These are phyloP conservation scores for Venturia effusa DNA, from an alignment of 2,329 filamentous ascomycete species.

Conservation along the genomic window DNA sequence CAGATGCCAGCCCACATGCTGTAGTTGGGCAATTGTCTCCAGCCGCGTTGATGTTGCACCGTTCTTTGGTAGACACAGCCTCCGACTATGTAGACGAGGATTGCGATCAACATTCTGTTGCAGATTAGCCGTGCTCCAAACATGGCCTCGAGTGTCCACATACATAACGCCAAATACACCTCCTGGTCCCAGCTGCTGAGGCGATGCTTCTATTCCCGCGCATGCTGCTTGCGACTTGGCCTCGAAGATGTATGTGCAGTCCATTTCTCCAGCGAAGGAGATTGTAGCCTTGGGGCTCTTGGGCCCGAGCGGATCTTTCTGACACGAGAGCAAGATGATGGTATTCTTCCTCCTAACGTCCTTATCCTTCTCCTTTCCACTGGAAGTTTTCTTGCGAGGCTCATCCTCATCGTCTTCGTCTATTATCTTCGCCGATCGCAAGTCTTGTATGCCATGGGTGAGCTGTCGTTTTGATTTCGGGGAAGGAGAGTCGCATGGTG, in stretches of 20 bases:
- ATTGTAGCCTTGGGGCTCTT: conserved; percentile 55
- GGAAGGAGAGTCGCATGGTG: conserved; percentile 30
- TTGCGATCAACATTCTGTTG: conserved; percentile 48
- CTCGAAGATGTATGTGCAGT: conserved; percentile 95
- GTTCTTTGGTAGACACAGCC: conserved; percentile 94
- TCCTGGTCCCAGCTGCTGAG: conserved; percentile 52
- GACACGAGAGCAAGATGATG: conserved; percentile 87
- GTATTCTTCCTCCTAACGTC: conserved; percentile 54
- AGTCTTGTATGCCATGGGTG: conserved; percentile 24
- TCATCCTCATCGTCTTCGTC: conserved; percentile 21
- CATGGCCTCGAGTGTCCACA: conserved; percentile 29
- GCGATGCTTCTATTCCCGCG: conserved; percentile 51
- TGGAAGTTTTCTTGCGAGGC: conserved; percentile 20
- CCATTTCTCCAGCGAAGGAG: conserved; percentile 72
- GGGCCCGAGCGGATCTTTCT: conserved; percentile 61
- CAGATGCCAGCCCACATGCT: conserved; percentile 82
- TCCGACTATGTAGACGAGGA: conserved; percentile 81
- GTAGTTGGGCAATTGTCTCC: conserved; percentile 93
- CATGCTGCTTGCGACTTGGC: conserved; percentile 79
- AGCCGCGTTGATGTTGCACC: conserved; percentile 86
- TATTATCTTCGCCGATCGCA: conserved; percentile 21
- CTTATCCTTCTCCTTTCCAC: conserved; percentile 27
- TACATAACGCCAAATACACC: conserved; percentile 84
- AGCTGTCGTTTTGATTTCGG: conserved; percentile 19
- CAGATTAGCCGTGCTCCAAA: background rate